Evolutionary conservation across 1,284 basidiomycete genomes (phyloP), one percentile per base, ranked within the genome.

Genomic region (Agroathelia rolfsii): DNA sequence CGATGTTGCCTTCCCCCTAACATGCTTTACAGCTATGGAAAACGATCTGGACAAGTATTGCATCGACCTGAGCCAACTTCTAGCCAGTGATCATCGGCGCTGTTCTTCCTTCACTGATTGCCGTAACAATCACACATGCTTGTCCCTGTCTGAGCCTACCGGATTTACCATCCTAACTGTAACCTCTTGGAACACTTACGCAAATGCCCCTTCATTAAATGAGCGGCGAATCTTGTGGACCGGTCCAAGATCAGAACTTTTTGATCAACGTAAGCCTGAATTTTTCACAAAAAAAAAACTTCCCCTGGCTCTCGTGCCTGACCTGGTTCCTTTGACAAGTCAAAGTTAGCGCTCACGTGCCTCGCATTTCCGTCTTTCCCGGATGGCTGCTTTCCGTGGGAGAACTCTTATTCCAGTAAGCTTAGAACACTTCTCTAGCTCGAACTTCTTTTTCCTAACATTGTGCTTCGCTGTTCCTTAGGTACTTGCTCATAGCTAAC

Each of bases 181-280:
- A n/a, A n/a, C n/a, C n/a, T n/a, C n/a, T n/a, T n/a, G n/a, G n/a
- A n/a, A n/a, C n/a, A n/a, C n/a, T n/a, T n/a, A n/a, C n/a, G n/a
- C n/a, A n/a, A n/a, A n/a, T n/a, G n/a, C n/a, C n/a, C n/a, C n/a
- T n/a, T n/a, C n/a, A n/a, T n/a, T n/a, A n/a, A n/a, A n/a, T n/a
- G n/a, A n/a, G n/a, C n/a, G n/a, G n/a, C n/a, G n/a, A 0, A 51
- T 84, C 3, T 48, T 85, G 1, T 85, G 81, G 81, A 72, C 64
- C 37, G 82, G 81, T 1, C 72, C 77, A 1, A 55, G 52, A n/a
- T 44, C 46, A n/a, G 80, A 85, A 50, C 59, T 85, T 1, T 69
- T 63, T 55, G 70, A 80, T 30, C 71, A 83, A 64, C 71, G 81
- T 80, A 28, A n/a, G 62, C 43, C 4, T 15, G 8, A 29, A 18